These are phyloP conservation scores for Neurospora cerealis DNA, from an alignment of 495 filamentous ascomycete genomes.

Conservation along the genomic window DNA sequence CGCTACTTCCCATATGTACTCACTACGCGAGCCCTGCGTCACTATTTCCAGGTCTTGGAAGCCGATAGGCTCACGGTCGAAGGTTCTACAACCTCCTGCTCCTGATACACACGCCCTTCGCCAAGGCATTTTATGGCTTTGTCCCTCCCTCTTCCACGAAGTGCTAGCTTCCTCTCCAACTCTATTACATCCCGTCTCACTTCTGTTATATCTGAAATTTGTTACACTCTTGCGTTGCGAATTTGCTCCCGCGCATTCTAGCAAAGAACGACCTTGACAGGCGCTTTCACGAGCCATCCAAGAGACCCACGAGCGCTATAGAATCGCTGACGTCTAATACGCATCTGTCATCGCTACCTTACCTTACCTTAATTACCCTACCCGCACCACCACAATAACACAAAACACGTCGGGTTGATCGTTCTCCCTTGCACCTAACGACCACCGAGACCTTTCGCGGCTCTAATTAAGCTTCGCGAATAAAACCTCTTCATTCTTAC, in stretches of 20 bases:
- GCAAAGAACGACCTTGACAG: neutral
- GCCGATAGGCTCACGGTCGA: conserved; percentile 23
- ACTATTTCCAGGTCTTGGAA: conserved; percentile 10
- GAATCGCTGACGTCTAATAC: neutral
- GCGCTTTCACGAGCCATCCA: neutral
- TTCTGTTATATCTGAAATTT: neutral
- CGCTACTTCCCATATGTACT: neutral
- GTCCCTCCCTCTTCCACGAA: neutral
- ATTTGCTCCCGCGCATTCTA: neutral
- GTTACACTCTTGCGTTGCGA: neutral
- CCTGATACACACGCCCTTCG: conserved; percentile 8
- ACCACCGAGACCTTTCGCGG: neutral
- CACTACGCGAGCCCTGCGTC: conserved; percentile 20
- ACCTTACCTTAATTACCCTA: neutral
- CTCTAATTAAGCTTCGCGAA: neutral
- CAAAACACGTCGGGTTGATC: neutral
- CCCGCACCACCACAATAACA: neutral
- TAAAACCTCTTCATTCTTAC: neutral
- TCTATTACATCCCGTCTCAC: neutral
- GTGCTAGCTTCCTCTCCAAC: neutral
- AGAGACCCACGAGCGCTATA: neutral
- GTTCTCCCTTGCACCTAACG: neutral
- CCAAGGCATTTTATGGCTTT: conserved; percentile 14
- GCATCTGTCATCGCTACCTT: neutral
- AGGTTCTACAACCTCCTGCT: conserved; percentile 21